Evolutionary conservation across 2,329 filamentous ascomycete genomes (phyloP).

Genomic region (Scopulariopsis brevicaulis): DNA sequence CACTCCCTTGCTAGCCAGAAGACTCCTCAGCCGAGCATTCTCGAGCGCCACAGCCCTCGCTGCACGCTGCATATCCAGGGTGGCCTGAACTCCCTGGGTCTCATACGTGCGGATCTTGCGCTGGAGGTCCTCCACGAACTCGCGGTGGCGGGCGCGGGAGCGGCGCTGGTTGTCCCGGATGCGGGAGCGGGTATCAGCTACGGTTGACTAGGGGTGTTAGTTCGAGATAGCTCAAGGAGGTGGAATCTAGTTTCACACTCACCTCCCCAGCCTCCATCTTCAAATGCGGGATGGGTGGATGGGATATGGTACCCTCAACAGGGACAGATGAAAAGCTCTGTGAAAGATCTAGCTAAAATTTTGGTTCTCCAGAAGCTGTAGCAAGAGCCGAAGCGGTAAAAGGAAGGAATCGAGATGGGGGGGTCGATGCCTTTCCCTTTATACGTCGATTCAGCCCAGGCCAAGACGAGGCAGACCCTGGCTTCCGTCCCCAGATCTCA

Average conservation of each 20-base stretch:
- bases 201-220: background rate
- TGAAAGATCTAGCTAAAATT: background rate
- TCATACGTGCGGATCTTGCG: constrained; percentile 33
- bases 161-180: constrained; percentile 42
- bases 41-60: constrained; percentile 36
- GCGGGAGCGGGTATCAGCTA: constrained; percentile 11
- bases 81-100: constrained; percentile 33
- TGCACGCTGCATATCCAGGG: constrained; percentile 39
- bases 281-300: background rate
- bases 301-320: background rate
- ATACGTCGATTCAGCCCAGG: background rate
- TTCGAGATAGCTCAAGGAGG: background rate
- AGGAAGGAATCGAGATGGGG: background rate
- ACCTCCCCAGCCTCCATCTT: background rate
- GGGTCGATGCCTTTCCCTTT: background rate
- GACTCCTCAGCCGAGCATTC: constrained; percentile 30
- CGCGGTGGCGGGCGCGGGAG: constrained; percentile 36
- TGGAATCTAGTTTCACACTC: background rate
- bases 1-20: constrained; percentile 28
- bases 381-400: background rate
- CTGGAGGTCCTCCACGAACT: constrained; percentile 36
- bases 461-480: too few relatives aligned
- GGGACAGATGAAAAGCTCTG: background rate
- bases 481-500: too few relatives aligned
- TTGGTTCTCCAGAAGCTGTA: background rate